phyloP scores from a whole-genome alignment of 1,139 yeast genomes.

The Suhomyces ambrosiae region DNA sequence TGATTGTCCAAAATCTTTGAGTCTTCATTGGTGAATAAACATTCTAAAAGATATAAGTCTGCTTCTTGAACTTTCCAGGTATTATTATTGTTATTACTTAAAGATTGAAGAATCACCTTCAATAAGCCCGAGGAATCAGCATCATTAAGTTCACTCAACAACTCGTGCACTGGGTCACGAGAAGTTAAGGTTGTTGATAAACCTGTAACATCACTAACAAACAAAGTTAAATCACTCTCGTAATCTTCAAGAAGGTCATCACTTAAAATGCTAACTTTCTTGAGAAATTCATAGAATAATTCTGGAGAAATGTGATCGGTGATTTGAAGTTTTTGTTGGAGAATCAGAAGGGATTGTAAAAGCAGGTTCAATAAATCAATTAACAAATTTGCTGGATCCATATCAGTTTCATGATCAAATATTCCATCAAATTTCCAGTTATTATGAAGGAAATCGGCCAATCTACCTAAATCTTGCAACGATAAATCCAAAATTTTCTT shows the following conservation, averaged over 20 bases:
- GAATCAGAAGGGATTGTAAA: slow-evolving; percentile 26
- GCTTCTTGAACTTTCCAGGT: slow-evolving; percentile 42
- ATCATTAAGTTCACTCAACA: slow-evolving; percentile 46
- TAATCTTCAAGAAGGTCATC: slow-evolving; percentile 29
- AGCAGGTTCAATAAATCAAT: slow-evolving; percentile 23
- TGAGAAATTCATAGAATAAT: slow-evolving; percentile 1
- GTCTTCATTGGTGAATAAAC: slow-evolving; percentile 50
- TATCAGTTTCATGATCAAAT: slow-evolving; percentile 14
- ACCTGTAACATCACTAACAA: slow-evolving; percentile 74
- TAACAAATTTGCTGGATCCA: slow-evolving; percentile 20
- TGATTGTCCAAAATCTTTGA: slow-evolving; percentile 22
- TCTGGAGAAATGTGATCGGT: slow-evolving; percentile 3
- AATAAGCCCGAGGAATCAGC: slow-evolving; percentile 37
- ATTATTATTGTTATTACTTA: slow-evolving; percentile 14
- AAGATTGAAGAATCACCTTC: slow-evolving; percentile 12
- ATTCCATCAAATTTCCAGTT: slow-evolving; percentile 14
- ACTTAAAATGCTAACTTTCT: slow-evolving; percentile 4
- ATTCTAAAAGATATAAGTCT: slow-evolving; percentile 40
- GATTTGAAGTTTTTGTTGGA: slow-evolving; percentile 32
- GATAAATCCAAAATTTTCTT: slow-evolving; percentile 18
- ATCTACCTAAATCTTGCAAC: slow-evolving; percentile 24
- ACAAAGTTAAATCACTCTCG: slow-evolving; percentile 61
- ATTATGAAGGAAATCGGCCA: slow-evolving; percentile 10
- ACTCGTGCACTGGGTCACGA: slow-evolving; percentile 58
- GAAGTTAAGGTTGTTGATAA: slow-evolving; percentile 49